Conservation (phyloP, 106 monocot genomes). For the Phalaenopsis aphrodite region DNA sequence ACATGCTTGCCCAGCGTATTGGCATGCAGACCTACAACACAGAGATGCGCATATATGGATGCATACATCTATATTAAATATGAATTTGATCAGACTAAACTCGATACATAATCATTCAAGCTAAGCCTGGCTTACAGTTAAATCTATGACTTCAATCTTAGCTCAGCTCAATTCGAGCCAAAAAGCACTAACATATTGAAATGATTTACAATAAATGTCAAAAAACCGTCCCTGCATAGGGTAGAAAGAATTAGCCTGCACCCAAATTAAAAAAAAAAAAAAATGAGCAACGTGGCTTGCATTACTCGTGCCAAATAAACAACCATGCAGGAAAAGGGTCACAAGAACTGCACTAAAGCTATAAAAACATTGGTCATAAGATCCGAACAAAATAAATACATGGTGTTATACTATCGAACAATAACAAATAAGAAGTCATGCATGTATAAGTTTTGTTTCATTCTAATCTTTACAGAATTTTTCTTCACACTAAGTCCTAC, state of each 20-base stretch:
- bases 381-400: too few relatives aligned
- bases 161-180: too few relatives aligned
- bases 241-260: not conserved
- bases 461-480: not conserved
- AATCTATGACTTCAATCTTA: too few relatives aligned
- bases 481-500: not conserved
- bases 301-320: not conserved
- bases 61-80: too few relatives aligned
- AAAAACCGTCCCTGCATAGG: too few relatives aligned
- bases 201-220: too few relatives aligned
- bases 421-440: not conserved
- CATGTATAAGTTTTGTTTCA: not conserved
- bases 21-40: not conserved
- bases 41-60: not conserved
- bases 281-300: not conserved
- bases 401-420: too few relatives aligned
- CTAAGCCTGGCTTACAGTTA: not conserved
- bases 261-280: not conserved
- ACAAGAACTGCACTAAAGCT: not conserved
- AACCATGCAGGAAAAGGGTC: not conserved
- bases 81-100: too few relatives aligned
- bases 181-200: too few relatives aligned
- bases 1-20: not conserved
- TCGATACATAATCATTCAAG: not conserved
- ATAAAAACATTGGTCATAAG: not conserved